Conservation (phyloP, 495 filamentous ascomycete genomes). For the Penicillium pulvis region DNA sequence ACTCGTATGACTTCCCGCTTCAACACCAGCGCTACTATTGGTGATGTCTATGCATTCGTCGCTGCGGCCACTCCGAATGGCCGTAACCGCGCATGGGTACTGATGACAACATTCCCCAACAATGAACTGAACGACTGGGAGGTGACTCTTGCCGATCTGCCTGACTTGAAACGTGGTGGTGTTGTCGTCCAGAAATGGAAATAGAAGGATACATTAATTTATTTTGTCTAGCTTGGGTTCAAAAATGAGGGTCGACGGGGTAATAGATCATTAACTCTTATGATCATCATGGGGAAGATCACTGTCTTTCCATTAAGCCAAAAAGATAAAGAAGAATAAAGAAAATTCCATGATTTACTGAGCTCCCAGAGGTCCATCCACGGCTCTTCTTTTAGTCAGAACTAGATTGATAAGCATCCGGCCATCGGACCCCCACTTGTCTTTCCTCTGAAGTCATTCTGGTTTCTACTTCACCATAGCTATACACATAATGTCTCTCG, state of each 20-base stretch:
- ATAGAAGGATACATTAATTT: slow-evolving; percentile 31
- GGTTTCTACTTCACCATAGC: slow-evolving; percentile 9
- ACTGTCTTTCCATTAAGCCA: background rate
- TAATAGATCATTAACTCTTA: background rate
- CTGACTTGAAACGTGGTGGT: slow-evolving; percentile 81
- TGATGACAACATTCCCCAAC: slow-evolving; percentile 96
- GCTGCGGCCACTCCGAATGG: slow-evolving; percentile 62
- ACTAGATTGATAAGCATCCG: slow-evolving; percentile 49
- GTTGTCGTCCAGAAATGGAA: slow-evolving; percentile 89
- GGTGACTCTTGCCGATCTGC: slow-evolving; percentile 69
- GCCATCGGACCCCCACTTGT: slow-evolving; percentile 33
- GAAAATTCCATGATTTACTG: background rate
- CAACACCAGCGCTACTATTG: slow-evolving; percentile 88
- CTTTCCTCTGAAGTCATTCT: slow-evolving; percentile 10
- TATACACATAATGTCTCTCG: slow-evolving; percentile 44
- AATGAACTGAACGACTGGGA: slow-evolving; percentile 82
- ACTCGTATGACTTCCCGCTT: slow-evolving; percentile 84
- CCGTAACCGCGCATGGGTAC: slow-evolving; percentile 65
- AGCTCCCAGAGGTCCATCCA: slow-evolving; percentile 1
- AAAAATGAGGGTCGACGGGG: background rate
- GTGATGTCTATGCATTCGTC: slow-evolving; percentile 88
- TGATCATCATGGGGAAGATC: background rate
- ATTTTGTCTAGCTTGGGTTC: background rate
- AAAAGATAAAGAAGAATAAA: background rate
- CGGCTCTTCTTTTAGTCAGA: slow-evolving; percentile 22